Conservation (phyloP, 83 land plant genomes). For the Isoetes engelmannii region DNA sequence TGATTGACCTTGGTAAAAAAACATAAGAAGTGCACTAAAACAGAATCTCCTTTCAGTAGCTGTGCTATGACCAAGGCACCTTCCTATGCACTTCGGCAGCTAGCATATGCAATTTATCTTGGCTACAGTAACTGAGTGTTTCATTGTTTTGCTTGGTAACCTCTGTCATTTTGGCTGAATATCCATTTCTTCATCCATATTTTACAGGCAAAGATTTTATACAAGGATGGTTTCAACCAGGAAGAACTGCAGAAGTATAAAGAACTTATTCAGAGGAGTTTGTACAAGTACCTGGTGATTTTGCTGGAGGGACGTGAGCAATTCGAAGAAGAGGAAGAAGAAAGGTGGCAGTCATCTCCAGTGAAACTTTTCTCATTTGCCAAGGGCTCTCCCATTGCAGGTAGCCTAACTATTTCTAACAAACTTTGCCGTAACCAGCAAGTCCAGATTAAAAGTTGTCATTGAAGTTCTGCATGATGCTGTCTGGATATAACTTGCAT, state of each 20-base stretch:
- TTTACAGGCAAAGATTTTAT: slow-evolving; percentile 76
- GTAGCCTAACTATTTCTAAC: too few species aligned
- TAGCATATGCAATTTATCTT: not conserved
- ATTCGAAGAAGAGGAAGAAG: slow-evolving; percentile 79
- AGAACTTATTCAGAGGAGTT: slow-evolving; percentile 83
- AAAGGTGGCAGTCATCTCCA: too few species aligned
- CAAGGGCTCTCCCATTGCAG: too few species aligned
- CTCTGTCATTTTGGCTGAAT: not conserved
- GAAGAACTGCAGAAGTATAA: slow-evolving; percentile 72
- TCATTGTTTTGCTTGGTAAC: not conserved
- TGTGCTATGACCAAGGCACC: not conserved
- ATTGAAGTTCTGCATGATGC: too few species aligned
- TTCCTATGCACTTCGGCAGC: not conserved
- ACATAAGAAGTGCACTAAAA: not conserved
- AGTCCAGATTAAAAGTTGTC: too few species aligned
- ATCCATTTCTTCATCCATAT: not conserved
- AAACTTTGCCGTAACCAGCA: too few species aligned
- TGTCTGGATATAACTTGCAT: too few species aligned
- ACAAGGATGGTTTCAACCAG: slow-evolving; percentile 52
- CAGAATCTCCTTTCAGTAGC: not conserved
- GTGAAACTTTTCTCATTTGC: too few species aligned
- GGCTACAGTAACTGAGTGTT: not conserved
- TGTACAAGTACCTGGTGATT: slow-evolving; percentile 77
- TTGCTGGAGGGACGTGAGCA: slow-evolving; percentile 94
- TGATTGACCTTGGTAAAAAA: too few species aligned